Conservation (phyloP, 2,329 filamentous ascomycete genomes). For the Escovopsis sp. region DNA sequence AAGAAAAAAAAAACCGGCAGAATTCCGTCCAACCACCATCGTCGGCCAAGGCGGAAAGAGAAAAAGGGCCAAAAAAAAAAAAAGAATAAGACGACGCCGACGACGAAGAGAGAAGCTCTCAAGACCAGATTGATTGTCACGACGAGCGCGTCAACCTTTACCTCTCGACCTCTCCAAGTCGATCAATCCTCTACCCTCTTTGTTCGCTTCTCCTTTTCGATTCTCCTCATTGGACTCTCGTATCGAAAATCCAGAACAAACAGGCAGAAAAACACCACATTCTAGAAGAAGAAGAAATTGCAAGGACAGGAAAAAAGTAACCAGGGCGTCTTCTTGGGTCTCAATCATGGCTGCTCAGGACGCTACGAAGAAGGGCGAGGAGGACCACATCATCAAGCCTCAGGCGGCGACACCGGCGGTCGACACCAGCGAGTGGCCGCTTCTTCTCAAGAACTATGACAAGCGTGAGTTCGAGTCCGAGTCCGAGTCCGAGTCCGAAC, state of each 20-base stretch:
- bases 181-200: background rate
- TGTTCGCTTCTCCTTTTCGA: no score
- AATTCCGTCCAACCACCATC: conserved; percentile 3
- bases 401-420: conserved; percentile 64
- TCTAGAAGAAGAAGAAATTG: no score
- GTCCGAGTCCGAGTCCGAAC: no score
- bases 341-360: conserved; percentile 32
- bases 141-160: background rate
- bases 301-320: no score
- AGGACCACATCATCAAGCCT: conserved; percentile 84
- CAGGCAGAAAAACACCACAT: no score
- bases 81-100: background rate
- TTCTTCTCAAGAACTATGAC: conserved; percentile 92
- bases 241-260: no score
- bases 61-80: background rate
- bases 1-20: conserved; percentile 13
- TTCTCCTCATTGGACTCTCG: no score
- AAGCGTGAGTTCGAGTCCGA: conserved; percentile 49
- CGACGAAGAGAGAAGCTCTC: conserved; percentile 4
- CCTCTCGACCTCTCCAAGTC: background rate
- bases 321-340: no score
- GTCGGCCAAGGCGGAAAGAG: conserved; percentile 4
- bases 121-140: background rate
- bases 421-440: conserved; percentile 81
- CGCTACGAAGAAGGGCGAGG: conserved; percentile 26